phyloP scores from a whole-genome alignment of 768 basidiomycete genomes.

The Mycena filopes region DNA sequence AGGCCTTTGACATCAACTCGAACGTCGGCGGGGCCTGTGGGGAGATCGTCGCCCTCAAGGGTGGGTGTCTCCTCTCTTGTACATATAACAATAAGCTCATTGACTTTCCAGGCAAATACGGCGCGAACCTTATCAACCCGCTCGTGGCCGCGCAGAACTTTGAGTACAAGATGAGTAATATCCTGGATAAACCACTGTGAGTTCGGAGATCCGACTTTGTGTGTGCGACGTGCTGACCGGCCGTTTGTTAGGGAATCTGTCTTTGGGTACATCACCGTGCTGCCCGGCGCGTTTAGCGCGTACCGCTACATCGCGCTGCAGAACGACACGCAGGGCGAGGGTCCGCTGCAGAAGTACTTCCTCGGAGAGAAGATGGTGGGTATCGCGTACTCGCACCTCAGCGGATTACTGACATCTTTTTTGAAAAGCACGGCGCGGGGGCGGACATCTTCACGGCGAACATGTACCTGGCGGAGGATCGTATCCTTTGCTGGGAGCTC shows the following conservation, averaged over 20 bases:
- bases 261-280: slow-evolving; percentile 94
- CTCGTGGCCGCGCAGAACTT: slow-evolving; percentile 96
- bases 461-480: slow-evolving; percentile 96
- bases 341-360: slow-evolving; percentile 96
- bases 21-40: slow-evolving; percentile 97
- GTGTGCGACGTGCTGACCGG: neutral
- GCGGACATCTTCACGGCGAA: slow-evolving; percentile 95
- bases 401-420: neutral
- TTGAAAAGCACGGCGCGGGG: slow-evolving; percentile 82
- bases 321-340: slow-evolving; percentile 85
- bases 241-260: slow-evolving; percentile 68
- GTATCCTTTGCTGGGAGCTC: slow-evolving; percentile 96
- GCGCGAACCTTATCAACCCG: slow-evolving; percentile 83
- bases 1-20: slow-evolving; percentile 90
- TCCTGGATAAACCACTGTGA: slow-evolving; percentile 87
- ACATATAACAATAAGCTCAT: neutral
- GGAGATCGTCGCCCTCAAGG: slow-evolving; percentile 95
- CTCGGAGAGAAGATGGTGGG: slow-evolving; percentile 91
- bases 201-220: slow-evolving; percentile 33
- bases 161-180: slow-evolving; percentile 93
- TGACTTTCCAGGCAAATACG: slow-evolving; percentile 58
- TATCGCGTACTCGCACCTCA: slow-evolving; percentile 19
- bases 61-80: slow-evolving; percentile 70
- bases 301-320: slow-evolving; percentile 92
- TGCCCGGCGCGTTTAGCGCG: slow-evolving; percentile 93